phyloP scores from a whole-genome alignment of 176 grass and related monocot genomes.

The Oryza rufipogon region DNA sequence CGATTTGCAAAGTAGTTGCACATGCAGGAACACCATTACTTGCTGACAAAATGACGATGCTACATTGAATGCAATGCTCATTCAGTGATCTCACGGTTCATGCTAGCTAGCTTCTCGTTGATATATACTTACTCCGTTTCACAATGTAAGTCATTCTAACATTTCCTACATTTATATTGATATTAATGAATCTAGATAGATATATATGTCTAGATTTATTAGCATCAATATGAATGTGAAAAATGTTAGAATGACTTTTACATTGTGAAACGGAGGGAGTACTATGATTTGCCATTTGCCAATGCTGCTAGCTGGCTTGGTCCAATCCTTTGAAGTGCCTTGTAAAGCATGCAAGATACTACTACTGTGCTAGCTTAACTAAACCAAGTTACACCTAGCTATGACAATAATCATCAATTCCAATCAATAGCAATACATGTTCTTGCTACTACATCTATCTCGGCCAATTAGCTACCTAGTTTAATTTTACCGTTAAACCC shows the following conservation, averaged over 20 bases:
- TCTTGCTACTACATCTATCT: neutral
- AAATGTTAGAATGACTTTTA: too few species aligned
- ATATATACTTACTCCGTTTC: too few species aligned
- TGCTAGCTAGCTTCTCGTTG: neutral
- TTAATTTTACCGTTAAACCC: neutral
- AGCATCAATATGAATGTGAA: too few species aligned
- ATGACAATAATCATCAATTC: neutral
- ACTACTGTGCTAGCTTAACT: neutral
- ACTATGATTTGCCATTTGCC: neutral
- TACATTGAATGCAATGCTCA: conserved; percentile 4
- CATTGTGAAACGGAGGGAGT: too few species aligned
- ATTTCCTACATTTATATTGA: too few species aligned
- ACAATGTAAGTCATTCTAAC: too few species aligned
- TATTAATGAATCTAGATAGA: too few species aligned
- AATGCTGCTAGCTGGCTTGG: neutral
- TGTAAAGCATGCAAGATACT: neutral
- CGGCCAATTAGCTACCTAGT: neutral
- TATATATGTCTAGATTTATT: too few species aligned
- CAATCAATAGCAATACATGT: neutral
- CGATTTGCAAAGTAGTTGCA: neutral
- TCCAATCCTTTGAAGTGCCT: neutral
- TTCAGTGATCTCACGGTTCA: neutral
- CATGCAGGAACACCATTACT: neutral
- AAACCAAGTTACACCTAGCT: neutral
- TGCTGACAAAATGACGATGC: neutral